phyloP scores from a whole-genome alignment of 352 stramenopile genomes.

The Globisporangium abappressorium region DNA sequence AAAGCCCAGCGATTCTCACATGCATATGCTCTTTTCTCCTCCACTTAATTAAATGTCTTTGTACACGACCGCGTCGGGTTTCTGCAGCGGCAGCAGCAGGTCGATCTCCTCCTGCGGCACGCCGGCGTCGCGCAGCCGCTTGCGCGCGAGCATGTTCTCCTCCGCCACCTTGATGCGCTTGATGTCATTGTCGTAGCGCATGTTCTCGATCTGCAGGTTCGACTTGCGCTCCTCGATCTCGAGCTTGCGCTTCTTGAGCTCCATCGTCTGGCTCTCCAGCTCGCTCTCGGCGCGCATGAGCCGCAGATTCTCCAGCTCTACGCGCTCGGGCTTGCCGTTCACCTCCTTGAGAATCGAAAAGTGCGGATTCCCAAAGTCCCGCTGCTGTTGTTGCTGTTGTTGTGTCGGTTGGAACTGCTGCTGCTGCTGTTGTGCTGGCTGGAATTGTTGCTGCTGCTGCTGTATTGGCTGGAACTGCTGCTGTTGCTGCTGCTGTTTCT shows the following conservation, averaged over 20 bases:
- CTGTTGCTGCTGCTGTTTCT: conserved; percentile 7
- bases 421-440: conserved; percentile 8
- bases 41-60: conserved; percentile 1
- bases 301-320: conserved; percentile 13
- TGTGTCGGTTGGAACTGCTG: neutral
- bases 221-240: conserved; percentile 12
- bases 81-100: conserved; percentile 15
- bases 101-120: conserved; percentile 19
- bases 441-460: neutral
- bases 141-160: conserved; percentile 33
- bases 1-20: no score
- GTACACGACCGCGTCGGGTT: conserved; percentile 3
- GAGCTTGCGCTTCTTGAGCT: conserved; percentile 13
- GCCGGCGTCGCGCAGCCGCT: conserved; percentile 38
- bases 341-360: conserved; percentile 15
- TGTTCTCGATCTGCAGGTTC: conserved; percentile 13
- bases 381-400: conserved; percentile 3
- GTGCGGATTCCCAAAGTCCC: neutral
- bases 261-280: neutral
- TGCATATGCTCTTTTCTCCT: neutral
- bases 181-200: conserved; percentile 20
- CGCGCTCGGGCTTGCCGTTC: conserved; percentile 13
- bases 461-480: neutral
- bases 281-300: conserved; percentile 5
- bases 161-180: conserved; percentile 18